Base-by-base conservation (phyloP, 2,329 filamentous ascomycete genomes). In the Penicillium sp. region DNA sequence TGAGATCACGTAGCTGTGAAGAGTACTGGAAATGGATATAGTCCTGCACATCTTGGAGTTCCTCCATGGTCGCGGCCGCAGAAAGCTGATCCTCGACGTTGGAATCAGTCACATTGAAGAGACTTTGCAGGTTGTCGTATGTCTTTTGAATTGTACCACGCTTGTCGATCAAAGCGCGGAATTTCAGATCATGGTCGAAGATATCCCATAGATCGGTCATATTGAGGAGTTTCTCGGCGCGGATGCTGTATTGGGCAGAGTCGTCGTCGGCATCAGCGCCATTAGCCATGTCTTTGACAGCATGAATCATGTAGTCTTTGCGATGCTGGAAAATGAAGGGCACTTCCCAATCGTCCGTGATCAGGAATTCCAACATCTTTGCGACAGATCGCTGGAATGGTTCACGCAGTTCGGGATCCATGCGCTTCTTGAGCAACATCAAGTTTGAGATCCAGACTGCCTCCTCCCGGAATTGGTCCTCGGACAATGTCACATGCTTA, bases 261-360 rank as follows among this genome's bases (percentile, higher is more conserved):
- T 83, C 85, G 65, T 91, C 86, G 9, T 84, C 82, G 62, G 93
- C 88, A 55, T 87, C 81, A 60, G 85, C 79, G 74, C 69, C 86
- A 71, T 78, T 86, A 7, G 83, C 82, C 38, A 81, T 78, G n/a
- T 82, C 76, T 69, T 90, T 92, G 62, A 87, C 88, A 24, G 89
- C 89, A 68, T 97, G 91, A 55, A 99, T 95, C 42, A 99, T 83
- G 70, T 97, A 99, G 72, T 99, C 94, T 74, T 97, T 96, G 59
- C 94, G 90, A 70, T 99, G 94, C 73, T 97, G 93, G 74, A 97
- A 97, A 65, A 99, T 94, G 73, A 96, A 99, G 0, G 94, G 93
- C 1, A 97, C 92, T 74, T 99, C 94, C 66, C 93, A 91, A 64
- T 96, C 90, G 62, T 97, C 92, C 4, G 93, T 86, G 49, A 96